Evolutionary conservation across 139 green algal species (phyloP), one percentile per base, ranked within the genome.

Genomic region (Tetradesmus obliquus): DNA sequence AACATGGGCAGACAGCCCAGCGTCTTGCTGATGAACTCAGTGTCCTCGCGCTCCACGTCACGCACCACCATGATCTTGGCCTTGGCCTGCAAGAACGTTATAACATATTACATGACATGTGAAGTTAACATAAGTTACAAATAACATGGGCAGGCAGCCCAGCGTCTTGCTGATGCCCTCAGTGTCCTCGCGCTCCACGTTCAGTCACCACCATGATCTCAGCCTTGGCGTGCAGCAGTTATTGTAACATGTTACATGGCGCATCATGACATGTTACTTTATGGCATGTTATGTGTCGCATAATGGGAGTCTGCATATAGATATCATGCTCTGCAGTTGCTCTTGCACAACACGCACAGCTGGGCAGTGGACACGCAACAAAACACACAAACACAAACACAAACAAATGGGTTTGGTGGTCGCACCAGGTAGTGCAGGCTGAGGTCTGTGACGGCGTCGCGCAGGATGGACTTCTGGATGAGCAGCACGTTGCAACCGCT

Each of bases 21-120:
- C 60, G 9, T 71, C 93, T 99, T 99, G 96, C 92, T 97, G 92
- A 99, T 98, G 96, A 99, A 99, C 94, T 99, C 98, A 60, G 99
- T 99, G 90, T 99, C 98, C n/a, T 99, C 97, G 6, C 98, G 95
- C 96, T 99, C 98, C 71, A 99, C 96, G 92, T 99, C 98, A 24
- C 96, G 95, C 2, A 99, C 95, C 71, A 99, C 98, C 96, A 99
- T 97, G 95, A 99, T 99, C 96, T 99, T 99, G 32, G 98, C 98
- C 95, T 99, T 99, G 89, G 97, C 97, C 95, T 97, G 95, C 79
- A 71, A 10, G 9, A 54, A 0, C 45, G 10, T 76, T 76, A 24
- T 24, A 5, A 76, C 66, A 76, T 76, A 5, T 76, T 24, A 24
- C 15, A 6, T 24, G n/a, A 24, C 66, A 76, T 76, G 66, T 24